phyloP scores from a whole-genome alignment of 306 rosid genomes.

The Hippophae gyantsensis region DNA sequence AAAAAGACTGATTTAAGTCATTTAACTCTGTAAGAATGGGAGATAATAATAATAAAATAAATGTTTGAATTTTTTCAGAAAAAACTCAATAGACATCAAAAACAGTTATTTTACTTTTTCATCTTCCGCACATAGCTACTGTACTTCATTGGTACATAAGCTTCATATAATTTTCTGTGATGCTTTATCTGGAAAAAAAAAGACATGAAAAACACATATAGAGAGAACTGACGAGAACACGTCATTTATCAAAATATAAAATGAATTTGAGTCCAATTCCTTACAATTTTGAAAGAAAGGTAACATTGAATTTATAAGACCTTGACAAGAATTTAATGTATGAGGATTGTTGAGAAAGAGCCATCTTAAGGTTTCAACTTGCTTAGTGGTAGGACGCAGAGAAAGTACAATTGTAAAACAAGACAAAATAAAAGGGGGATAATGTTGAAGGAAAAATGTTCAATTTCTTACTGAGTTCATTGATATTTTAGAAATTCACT shows the following conservation, averaged over 20 bases:
- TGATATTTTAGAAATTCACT: too few species aligned
- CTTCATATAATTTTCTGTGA: constrained; percentile 63
- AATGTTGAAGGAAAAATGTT: too few species aligned
- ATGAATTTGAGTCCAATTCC: too few species aligned
- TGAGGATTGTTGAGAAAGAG: too few species aligned
- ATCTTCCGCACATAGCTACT: constrained; percentile 69
- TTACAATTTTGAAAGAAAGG: too few species aligned
- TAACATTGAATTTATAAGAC: too few species aligned
- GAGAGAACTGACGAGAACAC: background rate
- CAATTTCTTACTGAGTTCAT: too few species aligned
- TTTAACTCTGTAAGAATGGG: background rate
- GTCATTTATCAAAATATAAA: background rate
- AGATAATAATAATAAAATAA: constrained; percentile 8
- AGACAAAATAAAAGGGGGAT: too few species aligned
- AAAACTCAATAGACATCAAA: constrained; percentile 19
- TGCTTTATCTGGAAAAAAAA: constrained; percentile 60
- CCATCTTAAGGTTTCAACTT: too few species aligned
- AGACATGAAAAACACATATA: constrained; percentile 1
- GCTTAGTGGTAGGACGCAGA: too few species aligned
- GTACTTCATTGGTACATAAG: constrained; percentile 86
- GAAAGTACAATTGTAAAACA: too few species aligned
- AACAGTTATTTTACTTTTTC: constrained; percentile 69
- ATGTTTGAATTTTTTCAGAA: background rate
- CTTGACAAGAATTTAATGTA: too few species aligned
- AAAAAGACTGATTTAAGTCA: background rate